These are phyloP conservation scores for Artemisia tridentata DNA, from an alignment of 129 eudicot genomes.

Conservation along the genomic window DNA sequence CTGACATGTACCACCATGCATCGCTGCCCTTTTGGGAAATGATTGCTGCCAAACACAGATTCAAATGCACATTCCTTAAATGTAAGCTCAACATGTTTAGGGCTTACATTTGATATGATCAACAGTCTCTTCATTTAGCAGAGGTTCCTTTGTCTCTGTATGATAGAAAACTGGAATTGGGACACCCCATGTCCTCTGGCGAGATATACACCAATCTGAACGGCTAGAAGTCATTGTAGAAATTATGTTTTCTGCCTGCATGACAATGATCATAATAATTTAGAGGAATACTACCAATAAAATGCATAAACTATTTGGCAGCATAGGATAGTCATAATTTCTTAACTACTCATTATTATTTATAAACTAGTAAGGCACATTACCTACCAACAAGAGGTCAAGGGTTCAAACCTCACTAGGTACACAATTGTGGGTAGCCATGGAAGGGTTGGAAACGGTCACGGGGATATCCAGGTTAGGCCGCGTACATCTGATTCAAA, in stretches of 20 bases:
- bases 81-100: neutral
- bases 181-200: conserved; percentile 99
- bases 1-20: conserved; percentile 98
- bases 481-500: too few species aligned
- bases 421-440: too few species aligned
- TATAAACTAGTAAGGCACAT: too few species aligned
- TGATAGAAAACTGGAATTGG: conserved; percentile 99
- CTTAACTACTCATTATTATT: neutral
- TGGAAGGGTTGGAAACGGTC: too few species aligned
- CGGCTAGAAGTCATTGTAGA: conserved; percentile 88
- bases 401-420: too few species aligned
- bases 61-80: neutral
- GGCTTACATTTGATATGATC: conserved; percentile 88
- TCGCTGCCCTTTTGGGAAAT: conserved; percentile 94
- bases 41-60: conserved; percentile 59
- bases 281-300: too few species aligned
- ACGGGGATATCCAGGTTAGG: too few species aligned
- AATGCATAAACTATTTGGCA: too few species aligned
- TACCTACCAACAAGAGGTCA: too few species aligned
- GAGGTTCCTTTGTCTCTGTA: conserved; percentile 80
- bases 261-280: neutral
- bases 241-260: conserved; percentile 86
- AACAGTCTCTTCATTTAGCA: conserved; percentile 90
- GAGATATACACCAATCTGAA: conserved; percentile 99
- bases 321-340: too few species aligned